phyloP scores from a whole-genome alignment of 2,329 filamentous ascomycete species.

The Tolypocladium tropicale region DNA sequence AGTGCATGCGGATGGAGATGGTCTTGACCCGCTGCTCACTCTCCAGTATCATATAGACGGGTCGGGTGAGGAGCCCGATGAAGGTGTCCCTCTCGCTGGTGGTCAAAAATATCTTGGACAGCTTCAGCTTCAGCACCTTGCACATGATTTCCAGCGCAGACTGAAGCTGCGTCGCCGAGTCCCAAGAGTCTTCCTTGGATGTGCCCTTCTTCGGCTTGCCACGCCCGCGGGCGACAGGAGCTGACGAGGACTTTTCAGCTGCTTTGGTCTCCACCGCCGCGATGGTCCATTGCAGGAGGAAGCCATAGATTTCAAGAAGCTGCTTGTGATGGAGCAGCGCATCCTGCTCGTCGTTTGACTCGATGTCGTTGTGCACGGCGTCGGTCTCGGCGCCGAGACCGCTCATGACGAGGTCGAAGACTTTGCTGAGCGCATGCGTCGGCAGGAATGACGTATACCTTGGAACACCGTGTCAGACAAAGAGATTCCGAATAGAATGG shows the following conservation, averaged over 20 bases:
- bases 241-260: constrained; percentile 69
- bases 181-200: constrained; percentile 74
- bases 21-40: constrained; percentile 88
- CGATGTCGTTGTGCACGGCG: constrained; percentile 72
- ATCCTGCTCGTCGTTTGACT: constrained; percentile 80
- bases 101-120: constrained; percentile 87
- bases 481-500: constrained; percentile 4
- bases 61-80: constrained; percentile 80
- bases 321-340: constrained; percentile 79
- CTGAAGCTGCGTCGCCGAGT: constrained; percentile 80
- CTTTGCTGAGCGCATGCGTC: constrained; percentile 75
- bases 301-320: constrained; percentile 87
- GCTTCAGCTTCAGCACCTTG: constrained; percentile 86
- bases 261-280: constrained; percentile 90
- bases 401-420: constrained; percentile 83
- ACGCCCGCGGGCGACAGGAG: constrained; percentile 59
- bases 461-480: constrained; percentile 50
- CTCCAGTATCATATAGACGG: constrained; percentile 88
- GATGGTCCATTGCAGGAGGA: constrained; percentile 89
- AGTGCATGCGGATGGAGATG: constrained; percentile 86
- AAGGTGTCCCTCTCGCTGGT: constrained; percentile 96
- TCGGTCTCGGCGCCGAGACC: constrained; percentile 81
- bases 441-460: constrained; percentile 77
- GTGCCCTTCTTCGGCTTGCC: constrained; percentile 71
- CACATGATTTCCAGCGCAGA: constrained; percentile 87